Evolutionary conservation across 177 flowering plant genomes (phyloP), one percentile per base, ranked within the genome.

Genomic region (Telopea speciosissima): DNA sequence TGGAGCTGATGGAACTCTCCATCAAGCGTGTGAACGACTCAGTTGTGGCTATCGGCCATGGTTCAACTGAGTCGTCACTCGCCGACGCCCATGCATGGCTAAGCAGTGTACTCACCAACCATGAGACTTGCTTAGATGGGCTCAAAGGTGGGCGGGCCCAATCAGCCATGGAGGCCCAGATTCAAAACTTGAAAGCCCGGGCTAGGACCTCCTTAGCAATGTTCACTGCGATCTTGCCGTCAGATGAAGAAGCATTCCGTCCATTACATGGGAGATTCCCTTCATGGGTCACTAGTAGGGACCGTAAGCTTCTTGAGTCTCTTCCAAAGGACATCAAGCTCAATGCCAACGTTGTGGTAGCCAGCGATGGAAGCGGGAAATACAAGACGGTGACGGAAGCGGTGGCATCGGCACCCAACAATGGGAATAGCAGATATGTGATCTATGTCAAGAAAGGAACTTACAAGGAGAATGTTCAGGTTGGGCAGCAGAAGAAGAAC

Each of bases 311-410:
- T 62, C 61, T 89, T 23, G 63, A 54, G 58, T 19, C 71, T 11
- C 9, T 19, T 68, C 65, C 76, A 1, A 56, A 45, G 19, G 82
- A 75, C 1, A 68, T 85, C 22, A 75, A 78, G 0, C 68, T 85
- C 22, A 75, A 78, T 8, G 81, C 92, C 6, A 72, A 88, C 58
- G 76, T 82, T 19, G 85, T 84, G 73, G 97, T 89, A 77, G 92
- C 94, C 8, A 70, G 81, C 54, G 97, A 91, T 28, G 92, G 97
- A 5, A 85, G 83, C 26, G 92, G 92, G 23, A 80, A 81, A 0
- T 88, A 80, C 70, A 81, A 78, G 75, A 85, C 88, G 0, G 82
- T 89, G 36, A 62, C 68, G 6, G 88, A 83, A 45, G 92, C 94
- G 0, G 79, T 88, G 10, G 82, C 78, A 0, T 68, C 85, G 1